Evolutionary conservation across 176 grass and related monocot genomes (phyloP).

Genomic region (Microstegium vimineum): DNA sequence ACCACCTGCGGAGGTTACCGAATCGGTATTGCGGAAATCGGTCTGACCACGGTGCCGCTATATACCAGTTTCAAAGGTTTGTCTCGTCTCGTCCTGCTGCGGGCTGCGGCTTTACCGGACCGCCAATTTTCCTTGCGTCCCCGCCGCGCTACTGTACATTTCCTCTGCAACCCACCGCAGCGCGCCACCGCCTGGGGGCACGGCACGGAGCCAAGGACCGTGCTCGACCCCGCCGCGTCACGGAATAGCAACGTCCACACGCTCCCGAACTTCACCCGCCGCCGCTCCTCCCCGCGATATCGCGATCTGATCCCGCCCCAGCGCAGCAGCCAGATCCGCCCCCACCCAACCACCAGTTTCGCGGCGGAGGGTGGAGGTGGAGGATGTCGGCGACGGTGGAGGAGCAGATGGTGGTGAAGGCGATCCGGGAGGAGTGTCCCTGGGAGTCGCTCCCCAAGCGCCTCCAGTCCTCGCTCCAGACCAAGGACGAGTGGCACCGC

Average conservation of each 20-base stretch:
- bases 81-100: neutral
- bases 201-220: neutral
- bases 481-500: conserved; percentile 92
- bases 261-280: neutral
- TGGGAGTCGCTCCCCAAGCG: conserved; percentile 94
- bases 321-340: conserved; percentile 34
- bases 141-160: neutral
- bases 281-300: neutral
- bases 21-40: conserved; percentile 7
- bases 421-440: conserved; percentile 76
- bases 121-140: neutral
- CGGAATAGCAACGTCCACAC: neutral
- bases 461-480: conserved; percentile 58
- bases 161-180: neutral
- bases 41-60: neutral
- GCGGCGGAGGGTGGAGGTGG: conserved; percentile 7
- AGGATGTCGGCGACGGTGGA: conserved; percentile 58
- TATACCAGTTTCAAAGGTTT: conserved; percentile 21
- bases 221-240: neutral
- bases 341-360: neutral
- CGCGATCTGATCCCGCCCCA: conserved; percentile 28
- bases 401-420: conserved; percentile 91
- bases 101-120: neutral
- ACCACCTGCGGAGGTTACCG: neutral
- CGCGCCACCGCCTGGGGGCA: neutral